Conservation (phyloP, 306 rosid species). For the Biancaea sappan region DNA sequence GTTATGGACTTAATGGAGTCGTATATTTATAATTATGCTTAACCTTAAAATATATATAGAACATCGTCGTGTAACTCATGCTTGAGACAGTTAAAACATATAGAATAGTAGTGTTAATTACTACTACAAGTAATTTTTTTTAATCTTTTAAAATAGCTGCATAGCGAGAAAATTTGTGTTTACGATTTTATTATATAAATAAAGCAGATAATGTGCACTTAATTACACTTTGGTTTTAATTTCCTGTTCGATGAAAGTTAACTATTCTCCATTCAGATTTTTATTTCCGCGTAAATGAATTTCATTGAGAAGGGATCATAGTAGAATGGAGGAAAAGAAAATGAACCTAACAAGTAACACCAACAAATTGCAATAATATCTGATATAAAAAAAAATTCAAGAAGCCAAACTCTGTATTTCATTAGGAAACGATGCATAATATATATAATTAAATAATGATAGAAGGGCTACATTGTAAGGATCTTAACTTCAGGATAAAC, state of each 20-base stretch:
- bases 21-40: too few species aligned
- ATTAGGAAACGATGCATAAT: background rate
- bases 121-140: background rate
- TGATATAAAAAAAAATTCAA: background rate
- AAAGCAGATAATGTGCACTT: background rate
- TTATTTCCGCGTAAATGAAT: too few species aligned
- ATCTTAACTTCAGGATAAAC: background rate
- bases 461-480: background rate
- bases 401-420: background rate
- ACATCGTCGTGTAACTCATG: too few species aligned
- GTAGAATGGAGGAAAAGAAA: background rate
- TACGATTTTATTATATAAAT: too few species aligned
- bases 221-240: background rate
- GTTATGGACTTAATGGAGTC: background rate
- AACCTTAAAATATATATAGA: background rate
- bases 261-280: constrained; percentile 1
- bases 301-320: background rate
- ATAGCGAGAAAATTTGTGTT: too few species aligned
- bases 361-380: background rate
- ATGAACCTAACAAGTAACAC: too few species aligned
- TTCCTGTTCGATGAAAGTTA: background rate
- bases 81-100: too few species aligned
- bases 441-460: background rate
- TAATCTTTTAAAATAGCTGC: background rate
- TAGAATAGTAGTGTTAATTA: background rate